phyloP scores from a whole-genome alignment of 805 yeast species.

The Torulaspora gathmanii region DNA sequence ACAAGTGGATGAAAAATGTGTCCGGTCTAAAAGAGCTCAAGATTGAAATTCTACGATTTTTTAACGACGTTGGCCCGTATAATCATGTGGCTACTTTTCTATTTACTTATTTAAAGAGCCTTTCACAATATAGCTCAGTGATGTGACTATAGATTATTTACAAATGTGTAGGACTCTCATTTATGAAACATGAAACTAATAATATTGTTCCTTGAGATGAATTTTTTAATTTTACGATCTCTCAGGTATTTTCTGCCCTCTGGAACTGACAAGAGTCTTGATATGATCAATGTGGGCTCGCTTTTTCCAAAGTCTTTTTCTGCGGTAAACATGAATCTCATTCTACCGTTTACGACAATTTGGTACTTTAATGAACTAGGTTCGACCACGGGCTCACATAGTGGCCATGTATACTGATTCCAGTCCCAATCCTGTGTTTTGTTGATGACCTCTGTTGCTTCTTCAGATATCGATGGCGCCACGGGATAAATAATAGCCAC shows the following conservation, averaged over 20 bases:
- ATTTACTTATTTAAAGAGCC: slow-evolving; percentile 50
- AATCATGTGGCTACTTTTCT: slow-evolving; percentile 47
- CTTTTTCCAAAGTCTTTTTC: slow-evolving; percentile 37
- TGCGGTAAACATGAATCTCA: slow-evolving; percentile 45
- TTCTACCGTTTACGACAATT: slow-evolving; percentile 71
- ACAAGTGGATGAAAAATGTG: slow-evolving; percentile 16
- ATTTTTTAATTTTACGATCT: slow-evolving; percentile 43
- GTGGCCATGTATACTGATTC: slow-evolving; percentile 60
- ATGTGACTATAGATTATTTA: slow-evolving; percentile 4
- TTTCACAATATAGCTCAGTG: slow-evolving; percentile 29
- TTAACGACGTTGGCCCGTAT: slow-evolving; percentile 40
- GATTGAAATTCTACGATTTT: slow-evolving; percentile 40
- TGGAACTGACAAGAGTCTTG: slow-evolving; percentile 34
- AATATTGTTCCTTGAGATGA: slow-evolving; percentile 51
- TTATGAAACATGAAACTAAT: slow-evolving; percentile 40
- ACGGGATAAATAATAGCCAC: slow-evolving; percentile 71
- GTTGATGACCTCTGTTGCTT: slow-evolving; percentile 57
- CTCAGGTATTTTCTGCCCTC: slow-evolving; percentile 42
- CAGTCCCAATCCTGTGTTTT: slow-evolving; percentile 17
- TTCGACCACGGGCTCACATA: slow-evolving; percentile 35
- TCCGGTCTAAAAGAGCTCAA: slow-evolving; percentile 43
- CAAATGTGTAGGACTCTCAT: slow-evolving; percentile 7
- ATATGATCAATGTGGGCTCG: slow-evolving; percentile 36
- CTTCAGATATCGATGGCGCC: slow-evolving; percentile 78
- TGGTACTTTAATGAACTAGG: slow-evolving; percentile 43